These are phyloP conservation scores for Venustampulla echinocandica DNA, from an alignment of 495 filamentous ascomycete genomes.

Conservation along the genomic window DNA sequence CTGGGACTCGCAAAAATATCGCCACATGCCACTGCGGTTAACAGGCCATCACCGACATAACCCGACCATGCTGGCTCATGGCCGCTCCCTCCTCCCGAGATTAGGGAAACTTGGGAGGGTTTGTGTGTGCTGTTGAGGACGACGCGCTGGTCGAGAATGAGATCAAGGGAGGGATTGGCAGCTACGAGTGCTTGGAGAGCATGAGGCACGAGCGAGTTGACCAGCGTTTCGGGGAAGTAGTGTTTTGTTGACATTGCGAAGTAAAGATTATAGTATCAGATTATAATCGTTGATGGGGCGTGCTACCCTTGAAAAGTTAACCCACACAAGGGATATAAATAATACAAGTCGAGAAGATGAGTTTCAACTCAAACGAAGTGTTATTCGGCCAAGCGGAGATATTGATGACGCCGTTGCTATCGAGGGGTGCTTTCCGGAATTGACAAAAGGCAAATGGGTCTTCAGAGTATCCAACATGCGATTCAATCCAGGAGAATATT, in stretches of 20 bases:
- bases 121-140: slow-evolving; percentile 46
- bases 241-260: slow-evolving; percentile 17
- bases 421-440: too few relatives aligned
- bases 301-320: too few relatives aligned
- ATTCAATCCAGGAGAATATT: too few relatives aligned
- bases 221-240: slow-evolving; percentile 19
- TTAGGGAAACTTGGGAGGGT: slow-evolving; percentile 44
- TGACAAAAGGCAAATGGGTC: too few relatives aligned
- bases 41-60: slow-evolving; percentile 52
- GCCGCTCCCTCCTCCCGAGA: slow-evolving; percentile 52
- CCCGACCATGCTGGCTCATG: slow-evolving; percentile 59
- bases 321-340: too few relatives aligned
- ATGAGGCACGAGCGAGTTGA: slow-evolving; percentile 40
- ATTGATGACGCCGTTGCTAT: too few relatives aligned
- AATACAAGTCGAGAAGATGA: too few relatives aligned
- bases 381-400: too few relatives aligned
- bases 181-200: slow-evolving; percentile 46
- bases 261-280: too few relatives aligned
- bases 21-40: slow-evolving; percentile 49
- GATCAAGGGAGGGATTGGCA: slow-evolving; percentile 46
- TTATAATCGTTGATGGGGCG: too few relatives aligned
- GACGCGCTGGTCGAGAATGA: slow-evolving; percentile 47
- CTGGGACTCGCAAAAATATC: slow-evolving; percentile 55
- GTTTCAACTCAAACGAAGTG: too few relatives aligned
- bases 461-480: too few relatives aligned